Evolutionary conservation across 2,329 filamentous ascomycete species (phyloP).

Genomic region (Tolypocladium tundrense): DNA sequence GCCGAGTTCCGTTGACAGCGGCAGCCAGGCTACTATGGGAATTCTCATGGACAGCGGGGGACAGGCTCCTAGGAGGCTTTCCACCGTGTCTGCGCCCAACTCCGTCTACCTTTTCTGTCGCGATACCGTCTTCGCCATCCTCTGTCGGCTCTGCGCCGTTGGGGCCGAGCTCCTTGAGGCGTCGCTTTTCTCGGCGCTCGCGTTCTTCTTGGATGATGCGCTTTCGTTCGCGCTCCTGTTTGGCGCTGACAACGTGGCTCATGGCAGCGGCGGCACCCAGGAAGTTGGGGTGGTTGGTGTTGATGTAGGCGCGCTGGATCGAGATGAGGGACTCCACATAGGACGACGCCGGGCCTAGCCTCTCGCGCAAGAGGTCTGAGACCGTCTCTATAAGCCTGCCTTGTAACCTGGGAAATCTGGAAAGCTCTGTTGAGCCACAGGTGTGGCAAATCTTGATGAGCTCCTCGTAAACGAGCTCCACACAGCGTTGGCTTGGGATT

Average conservation of each 20-base stretch:
- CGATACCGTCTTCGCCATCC: conserved; percentile 44
- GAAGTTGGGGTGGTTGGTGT: conserved; percentile 99
- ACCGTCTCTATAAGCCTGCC: conserved; percentile 97
- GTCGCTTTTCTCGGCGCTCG: conserved; percentile 72
- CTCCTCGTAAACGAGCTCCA: conserved; percentile 97
- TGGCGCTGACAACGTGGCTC: conserved; percentile 90
- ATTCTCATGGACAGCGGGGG: conserved; percentile 65
- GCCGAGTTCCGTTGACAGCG: conserved; percentile 50
- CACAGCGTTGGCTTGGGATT: conserved; percentile 87
- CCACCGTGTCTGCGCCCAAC: conserved; percentile 26
- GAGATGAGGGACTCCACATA: conserved; percentile 97
- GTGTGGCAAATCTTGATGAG: conserved; percentile 99
- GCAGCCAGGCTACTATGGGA: conserved; percentile 50
- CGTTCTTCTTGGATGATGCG: conserved; percentile 71
- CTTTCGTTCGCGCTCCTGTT: conserved; percentile 88
- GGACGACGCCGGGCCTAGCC: conserved; percentile 74
- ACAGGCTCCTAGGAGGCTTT: conserved; percentile 62
- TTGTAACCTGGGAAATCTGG: conserved; percentile 84
- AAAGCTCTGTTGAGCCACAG: conserved; percentile 88
- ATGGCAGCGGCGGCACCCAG: conserved; percentile 92
- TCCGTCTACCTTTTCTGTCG: conserved; percentile 40
- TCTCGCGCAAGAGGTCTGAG: conserved; percentile 85
- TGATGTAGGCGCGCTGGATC: conserved; percentile 97
- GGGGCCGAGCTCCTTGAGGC: conserved; percentile 73
- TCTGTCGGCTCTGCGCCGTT: conserved; percentile 68